Base-by-base conservation (phyloP, 2,329 filamentous ascomycete genomes). In the Cladorrhinum sp. region DNA sequence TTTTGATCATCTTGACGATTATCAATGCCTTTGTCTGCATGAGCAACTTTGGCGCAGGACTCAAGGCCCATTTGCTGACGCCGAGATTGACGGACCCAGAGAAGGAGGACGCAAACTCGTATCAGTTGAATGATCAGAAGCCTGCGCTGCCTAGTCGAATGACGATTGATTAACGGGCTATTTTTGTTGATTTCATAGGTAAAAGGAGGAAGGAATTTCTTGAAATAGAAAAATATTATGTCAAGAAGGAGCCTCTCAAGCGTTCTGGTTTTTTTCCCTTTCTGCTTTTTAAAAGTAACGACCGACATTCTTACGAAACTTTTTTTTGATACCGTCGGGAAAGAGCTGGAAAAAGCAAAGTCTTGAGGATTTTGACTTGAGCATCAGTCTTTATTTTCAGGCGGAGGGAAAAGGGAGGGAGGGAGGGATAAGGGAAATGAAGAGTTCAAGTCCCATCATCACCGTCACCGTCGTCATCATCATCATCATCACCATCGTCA, bases 1-100 rank as follows among this genome's bases (percentile, higher is more conserved):
- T 96, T 26, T 80, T 98, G 62, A 91, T 99, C 68, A 79, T 98
- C 56, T 79, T 92, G 64, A 99, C 95, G 62, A 97, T 99, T 69
- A 77, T 84, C 73, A 93, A 96, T 68, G 93, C 92, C 42, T 86
- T 90, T 71, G 82, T 94, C 69, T 98, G 94, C 82, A 93, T 92
- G 76, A 79, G 83, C 74, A 98, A 98, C 78, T 99, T 98, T 77
- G 85, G 89, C 75, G 88, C 88, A 66, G 95, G 95, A 8, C 81
- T 99, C 62, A 97, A 96, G 79, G 87, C 87, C 9, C 93, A 98
- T 73, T 84, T 99, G 61, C 82, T 86, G 68, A 83, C 81, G 71
- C 79, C 71, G 6, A 72, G 73, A 46, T 73, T 72, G 55, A 73
- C 75, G 53, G 74, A 79, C 49, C 77, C 82, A 53, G 83, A 86